A percentile compares a stretch with the other conserved stretches of the same genome.
Evolutionary conservation across 2,329 filamentous ascomycete species (phyloP).

Genomic region (Alternaria infectoria): DNA sequence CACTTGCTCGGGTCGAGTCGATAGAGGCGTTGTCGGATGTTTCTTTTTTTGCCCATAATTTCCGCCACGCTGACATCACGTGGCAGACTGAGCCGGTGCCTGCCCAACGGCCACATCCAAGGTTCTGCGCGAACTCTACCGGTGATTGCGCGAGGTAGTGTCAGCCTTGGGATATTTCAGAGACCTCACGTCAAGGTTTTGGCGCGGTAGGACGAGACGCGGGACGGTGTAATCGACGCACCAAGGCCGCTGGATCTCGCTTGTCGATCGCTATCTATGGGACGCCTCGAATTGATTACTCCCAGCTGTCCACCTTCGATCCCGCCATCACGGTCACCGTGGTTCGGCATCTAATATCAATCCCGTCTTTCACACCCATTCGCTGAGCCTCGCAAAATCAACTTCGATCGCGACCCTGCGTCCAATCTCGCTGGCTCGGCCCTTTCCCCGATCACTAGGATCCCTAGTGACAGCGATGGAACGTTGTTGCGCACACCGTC

Average conservation of each 20-base stretch:
- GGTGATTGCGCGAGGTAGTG: background rate
- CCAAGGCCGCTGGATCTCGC: conserved; percentile 5
- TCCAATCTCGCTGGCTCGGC: conserved; percentile 1
- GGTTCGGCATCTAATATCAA: conserved; percentile 11
- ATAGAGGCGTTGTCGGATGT: background rate
- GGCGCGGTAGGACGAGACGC: background rate
- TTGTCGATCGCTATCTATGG: conserved; percentile 12
- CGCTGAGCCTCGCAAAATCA: background rate
- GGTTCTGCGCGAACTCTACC: background rate
- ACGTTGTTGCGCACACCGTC: background rate
- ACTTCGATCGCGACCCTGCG: background rate
- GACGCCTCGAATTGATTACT: conserved; percentile 22
- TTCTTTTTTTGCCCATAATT: conserved; percentile 3
- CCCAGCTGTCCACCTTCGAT: conserved; percentile 1
- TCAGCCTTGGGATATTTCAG: background rate
- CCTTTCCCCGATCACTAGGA: background rate
- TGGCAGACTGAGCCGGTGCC: background rate
- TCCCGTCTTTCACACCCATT: background rate
- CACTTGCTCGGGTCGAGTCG: background rate
- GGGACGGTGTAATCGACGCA: background rate
- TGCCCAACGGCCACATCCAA: background rate
- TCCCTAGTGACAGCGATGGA: background rate
- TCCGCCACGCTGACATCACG: background rate
- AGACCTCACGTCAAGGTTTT: background rate
- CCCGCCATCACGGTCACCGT: conserved; percentile 1